Base-by-base conservation (phyloP, 2,329 filamentous ascomycete genomes). In the Fusarium floridanum region DNA sequence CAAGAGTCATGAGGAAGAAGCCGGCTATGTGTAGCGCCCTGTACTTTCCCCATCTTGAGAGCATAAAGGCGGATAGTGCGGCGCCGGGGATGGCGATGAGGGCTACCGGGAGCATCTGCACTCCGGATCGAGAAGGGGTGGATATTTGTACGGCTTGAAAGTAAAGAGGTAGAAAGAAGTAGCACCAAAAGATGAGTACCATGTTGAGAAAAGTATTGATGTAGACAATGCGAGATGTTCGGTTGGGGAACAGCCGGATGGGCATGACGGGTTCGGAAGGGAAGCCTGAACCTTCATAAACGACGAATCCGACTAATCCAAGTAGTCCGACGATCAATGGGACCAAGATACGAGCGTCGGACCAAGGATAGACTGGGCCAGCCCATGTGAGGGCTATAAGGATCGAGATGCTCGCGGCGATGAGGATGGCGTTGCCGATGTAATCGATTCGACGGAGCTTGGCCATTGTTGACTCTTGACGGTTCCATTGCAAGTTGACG, bases 151-250 rank as follows among this genome's bases (percentile, higher is more conserved):
- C 83, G 1, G 79, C 81, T 61, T 88, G 85, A 71, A 88, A 88
- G 73, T 87, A 88, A 1, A 88, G 67, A 0, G 86, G 85, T 1
- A 87, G 61, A 68, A 86, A 87, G 76, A 82, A 84, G 56, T 81
- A 76, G 4, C 78, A 72, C 81, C 84, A 85, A 56, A 81, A 81
- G 9, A 85, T 59, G 0, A 79, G 29, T 1, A 79, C 10, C 8
- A 56, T 68, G 29, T 71, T 71, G 10, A 80, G 36, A 32, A 79
- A 79, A 1, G 78, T 78, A 43, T 74, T 78, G 29, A 66, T 41
- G 22, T 76, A 75, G 17, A 81, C 22, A 57, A 79, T 72, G 7
- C 69, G 66, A 2, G 76, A 73, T 14, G 76, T 79, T 5, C 72
- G 70, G 27, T 73, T 65, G 5, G 68, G 55, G 43, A 81, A 78